Percentiles rank a stretch among this genome's conserved stretches.
Conservation (phyloP, 345 rosid species). For the Odontarrhena argentea region DNA sequence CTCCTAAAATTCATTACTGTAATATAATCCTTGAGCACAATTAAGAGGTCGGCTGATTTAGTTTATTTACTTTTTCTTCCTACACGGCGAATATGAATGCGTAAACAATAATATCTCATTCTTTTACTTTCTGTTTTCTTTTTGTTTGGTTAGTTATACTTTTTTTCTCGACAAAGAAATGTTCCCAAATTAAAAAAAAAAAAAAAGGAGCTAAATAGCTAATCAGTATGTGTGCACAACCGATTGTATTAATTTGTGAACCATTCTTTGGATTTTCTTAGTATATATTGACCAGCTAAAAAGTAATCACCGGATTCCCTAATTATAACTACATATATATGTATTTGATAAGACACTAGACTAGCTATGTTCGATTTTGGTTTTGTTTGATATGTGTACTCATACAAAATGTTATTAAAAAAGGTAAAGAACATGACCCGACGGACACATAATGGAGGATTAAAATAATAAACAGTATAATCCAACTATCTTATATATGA, state of each 20-base stretch:
- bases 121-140: slow-evolving; percentile 16
- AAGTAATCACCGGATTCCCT: slow-evolving; percentile 26
- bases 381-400: slow-evolving; percentile 22
- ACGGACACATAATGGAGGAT: slow-evolving; percentile 24
- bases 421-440: slow-evolving; percentile 11
- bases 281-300: slow-evolving; percentile 28
- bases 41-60: background rate
- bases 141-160: slow-evolving; percentile 8
- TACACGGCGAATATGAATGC: slow-evolving; percentile 15
- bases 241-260: slow-evolving; percentile 1
- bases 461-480: slow-evolving; percentile 36
- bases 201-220: too few species aligned
- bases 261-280: slow-evolving; percentile 7
- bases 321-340: background rate
- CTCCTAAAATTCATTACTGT: background rate
- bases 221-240: slow-evolving; percentile 8
- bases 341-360: slow-evolving; percentile 8
- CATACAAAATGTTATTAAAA: background rate
- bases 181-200: background rate
- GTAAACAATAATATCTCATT: background rate
- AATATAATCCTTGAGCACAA: background rate
- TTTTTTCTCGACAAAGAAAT: slow-evolving; percentile 28
- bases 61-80: slow-evolving; percentile 11
- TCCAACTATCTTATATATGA: slow-evolving; percentile 33
- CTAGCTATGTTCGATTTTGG: background rate